Conservation (phyloP, 441 rosid species). For the Mallotus japonicus region DNA sequence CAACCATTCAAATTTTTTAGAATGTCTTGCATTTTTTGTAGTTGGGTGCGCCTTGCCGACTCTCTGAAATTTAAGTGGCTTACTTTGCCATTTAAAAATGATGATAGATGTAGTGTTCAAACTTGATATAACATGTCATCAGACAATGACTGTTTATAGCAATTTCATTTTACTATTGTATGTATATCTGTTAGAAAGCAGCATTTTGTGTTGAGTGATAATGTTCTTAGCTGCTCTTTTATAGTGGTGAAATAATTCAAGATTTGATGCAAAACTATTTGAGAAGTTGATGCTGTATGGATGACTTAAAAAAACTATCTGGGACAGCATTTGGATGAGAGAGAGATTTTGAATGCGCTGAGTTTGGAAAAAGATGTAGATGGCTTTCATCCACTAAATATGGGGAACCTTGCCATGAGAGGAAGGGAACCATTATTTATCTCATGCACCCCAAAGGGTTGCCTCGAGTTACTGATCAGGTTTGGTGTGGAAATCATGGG, state of each 20-base stretch:
- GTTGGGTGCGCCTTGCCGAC: neutral
- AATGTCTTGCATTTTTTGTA: neutral
- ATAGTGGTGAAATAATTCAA: conserved; percentile 17
- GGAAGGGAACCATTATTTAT: conserved; percentile 83
- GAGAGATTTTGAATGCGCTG: conserved; percentile 61
- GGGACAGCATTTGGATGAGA: conserved; percentile 79
- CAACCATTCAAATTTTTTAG: neutral
- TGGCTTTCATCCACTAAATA: conserved; percentile 80
- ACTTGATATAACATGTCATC: neutral
- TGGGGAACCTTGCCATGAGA: conserved; percentile 89
- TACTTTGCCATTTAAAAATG: neutral
- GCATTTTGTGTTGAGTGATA: conserved; percentile 6
- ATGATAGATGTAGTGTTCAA: neutral
- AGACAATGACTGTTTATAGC: neutral
- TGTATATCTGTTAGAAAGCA: conserved; percentile 4
- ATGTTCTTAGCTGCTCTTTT: conserved; percentile 15
- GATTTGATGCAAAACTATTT: conserved; percentile 28
- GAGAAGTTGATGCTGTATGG: conserved; percentile 15
- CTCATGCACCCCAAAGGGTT: conserved; percentile 83
- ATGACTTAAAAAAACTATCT: conserved; percentile 30
- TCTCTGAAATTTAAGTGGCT: neutral
- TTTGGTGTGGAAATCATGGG: conserved; percentile 65
- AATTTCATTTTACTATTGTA: neutral
- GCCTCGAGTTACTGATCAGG: conserved; percentile 73
- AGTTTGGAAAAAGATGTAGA: conserved; percentile 84